Conservation (phyloP, 768 basidiomycete species). For the Mycena maculata region DNA sequence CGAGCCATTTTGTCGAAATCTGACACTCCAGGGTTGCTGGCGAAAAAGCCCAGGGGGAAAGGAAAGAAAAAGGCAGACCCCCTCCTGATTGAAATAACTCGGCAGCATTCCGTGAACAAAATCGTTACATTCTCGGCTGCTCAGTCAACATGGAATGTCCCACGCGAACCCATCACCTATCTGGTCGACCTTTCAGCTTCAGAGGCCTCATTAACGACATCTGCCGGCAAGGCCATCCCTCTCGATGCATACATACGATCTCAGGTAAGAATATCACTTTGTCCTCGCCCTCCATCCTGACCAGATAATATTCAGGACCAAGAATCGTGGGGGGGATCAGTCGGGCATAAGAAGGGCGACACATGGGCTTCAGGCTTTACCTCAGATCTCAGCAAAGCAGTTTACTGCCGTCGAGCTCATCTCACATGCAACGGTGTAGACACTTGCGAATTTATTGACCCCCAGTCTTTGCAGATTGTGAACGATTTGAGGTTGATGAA, state of each 20-base stretch:
- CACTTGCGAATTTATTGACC: constrained; percentile 15
- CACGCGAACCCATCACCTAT: background rate
- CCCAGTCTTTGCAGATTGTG: constrained; percentile 1
- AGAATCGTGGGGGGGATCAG: constrained; percentile 19
- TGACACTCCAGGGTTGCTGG: background rate
- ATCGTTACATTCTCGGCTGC: background rate
- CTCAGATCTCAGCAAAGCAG: background rate
- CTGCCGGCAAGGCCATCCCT: background rate
- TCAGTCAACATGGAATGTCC: background rate
- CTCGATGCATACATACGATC: constrained; percentile 4
- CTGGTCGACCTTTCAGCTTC: background rate
- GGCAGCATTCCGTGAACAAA: background rate
- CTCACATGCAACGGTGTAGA: constrained; percentile 13
- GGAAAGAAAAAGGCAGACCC: constrained; percentile 1
- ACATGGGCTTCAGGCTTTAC: background rate
- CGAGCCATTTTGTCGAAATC: background rate
- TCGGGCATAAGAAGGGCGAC: constrained; percentile 9
- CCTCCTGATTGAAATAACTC: background rate
- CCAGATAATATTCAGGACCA: constrained; percentile 8
- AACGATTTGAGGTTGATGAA: constrained; percentile 15
- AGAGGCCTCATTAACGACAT: background rate
- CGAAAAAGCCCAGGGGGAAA: background rate
- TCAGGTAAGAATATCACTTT: background rate
- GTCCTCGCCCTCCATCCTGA: background rate
- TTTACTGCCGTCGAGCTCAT: background rate